phyloP scores from a whole-genome alignment of 495 filamentous ascomycete genomes.

The Cenococcum geophilum region DNA sequence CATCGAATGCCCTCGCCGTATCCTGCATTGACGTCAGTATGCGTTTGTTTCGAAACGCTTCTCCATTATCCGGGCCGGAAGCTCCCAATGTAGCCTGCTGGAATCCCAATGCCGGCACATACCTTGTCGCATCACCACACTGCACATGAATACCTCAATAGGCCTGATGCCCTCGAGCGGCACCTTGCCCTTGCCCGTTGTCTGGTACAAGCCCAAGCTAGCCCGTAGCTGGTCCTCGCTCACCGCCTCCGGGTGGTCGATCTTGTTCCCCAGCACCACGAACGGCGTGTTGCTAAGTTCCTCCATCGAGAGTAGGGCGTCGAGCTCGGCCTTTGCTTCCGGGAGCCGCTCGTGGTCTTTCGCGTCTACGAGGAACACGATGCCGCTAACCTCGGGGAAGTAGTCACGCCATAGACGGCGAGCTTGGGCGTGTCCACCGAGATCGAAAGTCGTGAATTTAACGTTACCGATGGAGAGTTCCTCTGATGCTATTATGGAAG shows the following conservation, averaged over 20 bases:
- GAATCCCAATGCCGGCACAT: slow-evolving; percentile 29
- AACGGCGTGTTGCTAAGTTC: slow-evolving; percentile 76
- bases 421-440: slow-evolving; percentile 95
- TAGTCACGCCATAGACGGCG: slow-evolving; percentile 95
- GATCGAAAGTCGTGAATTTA: slow-evolving; percentile 94
- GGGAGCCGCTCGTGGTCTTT: slow-evolving; percentile 90
- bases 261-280: slow-evolving; percentile 95
- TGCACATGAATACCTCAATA: slow-evolving; percentile 99
- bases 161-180: slow-evolving; percentile 90
- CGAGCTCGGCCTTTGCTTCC: slow-evolving; percentile 93
- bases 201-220: slow-evolving; percentile 88
- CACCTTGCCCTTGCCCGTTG: slow-evolving; percentile 96
- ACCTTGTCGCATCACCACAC: slow-evolving; percentile 96
- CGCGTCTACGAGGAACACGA: slow-evolving; percentile 96
- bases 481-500: slow-evolving; percentile 63
- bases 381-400: slow-evolving; percentile 92
- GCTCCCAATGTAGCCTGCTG: no score
- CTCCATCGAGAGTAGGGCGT: slow-evolving; percentile 49
- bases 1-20: slow-evolving; percentile 76
- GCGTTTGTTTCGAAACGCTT: no score
- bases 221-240: slow-evolving; percentile 90
- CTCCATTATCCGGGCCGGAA: no score
- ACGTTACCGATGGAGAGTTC: slow-evolving; percentile 95
- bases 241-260: slow-evolving; percentile 92
- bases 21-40: slow-evolving; percentile 34